Evolutionary conservation across 352 stramenopile genomes (phyloP), one percentile per base, ranked within the genome.

Genomic region (Plasmopara viticola): DNA sequence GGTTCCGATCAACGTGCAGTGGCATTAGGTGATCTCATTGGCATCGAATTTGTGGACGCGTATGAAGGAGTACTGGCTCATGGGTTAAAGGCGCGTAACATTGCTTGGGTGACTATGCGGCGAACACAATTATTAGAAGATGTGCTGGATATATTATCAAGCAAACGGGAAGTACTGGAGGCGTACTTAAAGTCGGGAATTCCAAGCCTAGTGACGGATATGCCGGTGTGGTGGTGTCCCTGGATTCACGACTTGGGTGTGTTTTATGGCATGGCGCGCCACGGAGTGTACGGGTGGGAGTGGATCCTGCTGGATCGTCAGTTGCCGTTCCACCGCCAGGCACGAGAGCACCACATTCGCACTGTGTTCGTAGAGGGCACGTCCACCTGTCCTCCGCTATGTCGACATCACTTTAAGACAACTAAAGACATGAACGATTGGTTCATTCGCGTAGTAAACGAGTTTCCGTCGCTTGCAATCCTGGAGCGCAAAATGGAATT

Each of bases 171-270:
- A 17, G 63, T 64, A n/a, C 48, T 95, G 10, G 59, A 79, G 6
- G 46, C 59, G 44, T 64, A 76, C 28, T 56, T 95, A 29, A 69
- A 78, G 0, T 93, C 82, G 2, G 82, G 84, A 20, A 72, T 61
- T 18, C 54, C 70, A 5, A 58, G 70, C 42, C 60, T 91, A 7
- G 80, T 91, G 37, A 53, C 68, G 9, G 68, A 84, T 43, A 92
- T 95, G 81, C 84, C 84, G 4, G 77, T 91, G 29, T 95, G 84
- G 84, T 95, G 84, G 84, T 95, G 84, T 56, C 84, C 84, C 9
- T 95, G 84, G 84, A 74, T 93, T 25, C 84, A 95, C 51, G 84
- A 95, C 47, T 52, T 89, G 14, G 78, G 69, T 3, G 39, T 92
- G 9, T 78, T 95, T 15, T 84, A 84, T 43, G 84, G 79, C 28